Evolutionary conservation across 2,329 filamentous ascomycete genomes (phyloP), one percentile per base, ranked within the genome.

Genomic region (Purpureocillium lavendulum): DNA sequence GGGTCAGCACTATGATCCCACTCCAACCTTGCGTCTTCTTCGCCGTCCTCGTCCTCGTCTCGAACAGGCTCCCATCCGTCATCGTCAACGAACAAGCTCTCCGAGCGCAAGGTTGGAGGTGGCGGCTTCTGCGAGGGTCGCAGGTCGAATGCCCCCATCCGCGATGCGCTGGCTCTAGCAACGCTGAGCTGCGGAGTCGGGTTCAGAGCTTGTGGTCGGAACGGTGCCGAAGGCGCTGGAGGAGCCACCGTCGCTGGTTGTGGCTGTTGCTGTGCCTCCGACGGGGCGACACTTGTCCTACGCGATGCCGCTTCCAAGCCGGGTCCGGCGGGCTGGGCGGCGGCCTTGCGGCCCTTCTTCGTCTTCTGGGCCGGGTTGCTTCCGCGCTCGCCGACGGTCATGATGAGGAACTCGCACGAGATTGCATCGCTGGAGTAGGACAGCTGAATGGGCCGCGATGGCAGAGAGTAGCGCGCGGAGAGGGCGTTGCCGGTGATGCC

Each of bases 81-180:
- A 17, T 87, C 82, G 24, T 86, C 79, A n/a, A 88, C 71, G 51
- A 89, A 88, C 5, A 89, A 65, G 37, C 80, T 80, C 39, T 87
- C 78, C 1, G 79, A 73, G 42, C 78, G 70, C 35, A 77, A 65
- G 17, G 75, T 78, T 12, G 76, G 67, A 12, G 73, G 68, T 13
- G 74, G 71, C 3, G 71, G 70, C 26, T 66, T 63, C 40, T 75
- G 73, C 3, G 71, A 73, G 13, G 72, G 71, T n/a, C 71, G 64
- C 55, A 70, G 45, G 59, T 72, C 52, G 56, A 71, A 59, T 46
- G 61, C 45, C 39, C 59, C 49, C 48, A 64, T 52, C 45, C 58
- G 50, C 38, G 58, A 55, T 41, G 57, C 55, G 45, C 56, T 57
- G 40, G 61, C 56, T 49, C 57, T 54, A 47, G 55, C 54, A 49